phyloP scores from a whole-genome alignment of 257 asterid species.

The Solanum peruvianum region DNA sequence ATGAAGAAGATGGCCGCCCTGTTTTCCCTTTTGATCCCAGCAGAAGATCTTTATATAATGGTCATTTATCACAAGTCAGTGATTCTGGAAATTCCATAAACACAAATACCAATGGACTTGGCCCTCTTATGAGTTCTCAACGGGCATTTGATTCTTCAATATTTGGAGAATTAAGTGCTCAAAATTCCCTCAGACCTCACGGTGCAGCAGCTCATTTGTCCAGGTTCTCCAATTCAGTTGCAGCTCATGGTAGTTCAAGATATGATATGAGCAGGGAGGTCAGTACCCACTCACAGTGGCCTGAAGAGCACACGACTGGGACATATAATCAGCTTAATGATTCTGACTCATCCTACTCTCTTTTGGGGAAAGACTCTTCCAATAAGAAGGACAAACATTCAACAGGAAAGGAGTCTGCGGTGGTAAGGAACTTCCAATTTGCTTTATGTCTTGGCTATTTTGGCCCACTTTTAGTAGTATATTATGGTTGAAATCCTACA shows the following conservation, averaged over 20 bases:
- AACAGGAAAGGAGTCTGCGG: constrained; percentile 25
- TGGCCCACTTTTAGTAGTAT: no score
- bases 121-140: constrained; percentile 9
- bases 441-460: background rate
- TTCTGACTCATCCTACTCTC: constrained; percentile 43
- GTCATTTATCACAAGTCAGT: constrained; percentile 21
- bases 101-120: constrained; percentile 8
- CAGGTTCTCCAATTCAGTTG: constrained; percentile 70
- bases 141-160: constrained; percentile 27
- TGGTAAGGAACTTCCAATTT: constrained; percentile 20
- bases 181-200: constrained; percentile 38
- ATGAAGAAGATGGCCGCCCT: constrained; percentile 35
- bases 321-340: constrained; percentile 35
- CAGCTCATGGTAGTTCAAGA: constrained; percentile 43
- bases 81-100: constrained; percentile 19
- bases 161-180: constrained; percentile 32
- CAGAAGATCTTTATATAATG: constrained; percentile 17
- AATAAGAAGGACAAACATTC: constrained; percentile 32
- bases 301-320: constrained; percentile 11
- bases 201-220: constrained; percentile 47
- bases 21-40: constrained; percentile 38
- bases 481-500: background rate
- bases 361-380: constrained; percentile 36
- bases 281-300: constrained; percentile 37
- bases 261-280: constrained; percentile 51